These are phyloP conservation scores for Podila clonocystis DNA, from an alignment of 192 early-diverging fungal genomes.

Conservation along the genomic window DNA sequence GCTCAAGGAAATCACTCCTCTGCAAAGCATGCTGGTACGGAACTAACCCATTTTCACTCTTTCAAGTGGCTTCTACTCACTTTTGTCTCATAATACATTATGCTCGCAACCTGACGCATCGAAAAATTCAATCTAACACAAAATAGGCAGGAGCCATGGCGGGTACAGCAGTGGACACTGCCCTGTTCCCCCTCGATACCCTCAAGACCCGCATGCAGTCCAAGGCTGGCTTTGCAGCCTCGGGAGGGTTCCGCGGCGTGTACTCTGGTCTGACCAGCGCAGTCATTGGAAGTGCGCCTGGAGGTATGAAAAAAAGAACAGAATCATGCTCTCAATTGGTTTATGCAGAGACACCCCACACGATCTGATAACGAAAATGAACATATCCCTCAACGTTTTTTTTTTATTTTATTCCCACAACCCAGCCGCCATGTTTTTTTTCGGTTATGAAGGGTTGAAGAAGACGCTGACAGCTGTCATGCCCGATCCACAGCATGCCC, in stretches of 20 bases:
- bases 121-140: not conserved
- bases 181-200: slow-evolving; percentile 95
- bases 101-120: not conserved
- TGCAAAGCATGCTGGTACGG: slow-evolving; percentile 45
- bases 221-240: slow-evolving; percentile 79
- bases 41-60: too few species aligned
- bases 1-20: slow-evolving; percentile 25
- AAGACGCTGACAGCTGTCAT: slow-evolving; percentile 48
- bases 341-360: not conserved
- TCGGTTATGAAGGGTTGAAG: slow-evolving; percentile 90
- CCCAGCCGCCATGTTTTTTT: slow-evolving; percentile 87
- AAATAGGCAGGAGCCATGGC: slow-evolving; percentile 85
- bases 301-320: slow-evolving; percentile 59
- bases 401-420: not conserved
- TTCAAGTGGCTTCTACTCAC: not conserved
- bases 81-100: not conserved
- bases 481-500: slow-evolving; percentile 59
- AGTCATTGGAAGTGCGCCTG: slow-evolving; percentile 93
- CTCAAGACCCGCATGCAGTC: slow-evolving; percentile 97
- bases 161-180: slow-evolving; percentile 93
- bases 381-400: not conserved
- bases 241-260: slow-evolving; percentile 90
- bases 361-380: slow-evolving; percentile 2
- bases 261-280: slow-evolving; percentile 92
- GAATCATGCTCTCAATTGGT: not conserved